Conservation (phyloP, 106 monocot species). For the Triglochin maritima region DNA sequence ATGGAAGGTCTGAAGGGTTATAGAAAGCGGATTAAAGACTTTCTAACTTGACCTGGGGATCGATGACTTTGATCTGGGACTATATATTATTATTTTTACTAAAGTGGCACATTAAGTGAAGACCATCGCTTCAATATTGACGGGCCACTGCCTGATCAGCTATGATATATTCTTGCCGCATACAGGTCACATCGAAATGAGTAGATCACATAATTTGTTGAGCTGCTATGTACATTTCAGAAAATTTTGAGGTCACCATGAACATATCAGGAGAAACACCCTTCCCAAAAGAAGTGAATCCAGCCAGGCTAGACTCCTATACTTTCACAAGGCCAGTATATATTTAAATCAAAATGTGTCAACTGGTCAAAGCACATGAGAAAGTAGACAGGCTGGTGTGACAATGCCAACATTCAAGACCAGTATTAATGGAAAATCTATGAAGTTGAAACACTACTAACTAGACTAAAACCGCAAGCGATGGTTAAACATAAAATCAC, state of each 20-base stretch:
- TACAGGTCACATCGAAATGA: no score
- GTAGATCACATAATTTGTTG: no score
- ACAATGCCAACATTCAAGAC: neutral
- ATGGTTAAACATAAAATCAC: no score
- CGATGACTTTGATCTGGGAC: neutral
- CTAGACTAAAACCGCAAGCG: neutral
- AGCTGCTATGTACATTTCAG: no score
- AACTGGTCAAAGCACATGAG: neutral
- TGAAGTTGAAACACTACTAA: neutral
- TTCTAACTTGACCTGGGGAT: neutral
- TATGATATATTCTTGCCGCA: neutral
- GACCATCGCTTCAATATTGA: neutral
- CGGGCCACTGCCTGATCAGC: neutral
- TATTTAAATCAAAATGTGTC: no score
- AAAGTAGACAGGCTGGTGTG: neutral
- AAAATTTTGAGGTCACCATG: no score
- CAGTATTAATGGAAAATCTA: neutral
- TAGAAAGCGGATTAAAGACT: neutral
- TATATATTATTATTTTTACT: no score
- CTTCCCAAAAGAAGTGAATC: no score
- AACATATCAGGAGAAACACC: no score
- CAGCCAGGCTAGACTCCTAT: no score
- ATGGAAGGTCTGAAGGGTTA: neutral
- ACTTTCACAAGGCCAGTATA: no score
- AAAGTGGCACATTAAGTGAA: no score